These are phyloP conservation scores for Melanopsichium pennsylvanicum DNA, from an alignment of 1,284 basidiomycete species.

Conservation along the genomic window DNA sequence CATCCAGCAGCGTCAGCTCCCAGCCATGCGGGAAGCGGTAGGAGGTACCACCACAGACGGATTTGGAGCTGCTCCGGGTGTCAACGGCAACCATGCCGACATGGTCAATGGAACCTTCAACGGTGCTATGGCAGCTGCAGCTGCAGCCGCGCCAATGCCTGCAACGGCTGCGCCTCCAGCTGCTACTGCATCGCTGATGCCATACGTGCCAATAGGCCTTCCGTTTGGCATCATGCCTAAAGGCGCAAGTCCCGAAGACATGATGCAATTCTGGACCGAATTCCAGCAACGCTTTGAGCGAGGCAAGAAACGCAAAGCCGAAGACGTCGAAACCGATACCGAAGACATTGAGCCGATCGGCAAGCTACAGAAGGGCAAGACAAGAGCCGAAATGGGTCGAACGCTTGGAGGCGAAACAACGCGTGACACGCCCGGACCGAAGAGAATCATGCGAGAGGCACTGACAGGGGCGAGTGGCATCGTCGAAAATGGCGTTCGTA, in stretches of 20 bases:
- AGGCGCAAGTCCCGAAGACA: slow-evolving; percentile 36
- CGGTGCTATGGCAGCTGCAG: slow-evolving; percentile 2
- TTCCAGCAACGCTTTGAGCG: slow-evolving; percentile 40
- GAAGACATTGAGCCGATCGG: slow-evolving; percentile 44
- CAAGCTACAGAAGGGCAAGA: slow-evolving; percentile 39
- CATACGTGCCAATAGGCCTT: slow-evolving; percentile 27
- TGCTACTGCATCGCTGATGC: slow-evolving; percentile 29
- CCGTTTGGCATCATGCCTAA: slow-evolving; percentile 47
- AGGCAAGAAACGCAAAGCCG: slow-evolving; percentile 44
- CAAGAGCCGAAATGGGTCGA: slow-evolving; percentile 64
- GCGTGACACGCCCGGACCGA: slow-evolving; percentile 69
- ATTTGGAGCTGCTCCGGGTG: slow-evolving; percentile 11
- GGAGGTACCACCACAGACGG: slow-evolving; percentile 41
- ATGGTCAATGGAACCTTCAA: slow-evolving; percentile 12
- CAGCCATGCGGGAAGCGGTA: slow-evolving; percentile 35
- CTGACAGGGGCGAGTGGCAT: slow-evolving; percentile 23
- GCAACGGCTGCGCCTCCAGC: slow-evolving; percentile 4
- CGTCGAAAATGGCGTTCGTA: slow-evolving; percentile 36
- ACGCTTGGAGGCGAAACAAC: slow-evolving; percentile 78
- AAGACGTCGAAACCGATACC: slow-evolving; percentile 15
- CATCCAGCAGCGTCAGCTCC: slow-evolving; percentile 21
- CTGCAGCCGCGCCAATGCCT: slow-evolving; percentile 2
- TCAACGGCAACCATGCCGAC: slow-evolving; percentile 21
- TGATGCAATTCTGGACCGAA: slow-evolving; percentile 49
- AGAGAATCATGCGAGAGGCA: slow-evolving; percentile 70